phyloP scores from a whole-genome alignment of 1,284 basidiomycete genomes.

The Pyrrhoderma lamaoense region DNA sequence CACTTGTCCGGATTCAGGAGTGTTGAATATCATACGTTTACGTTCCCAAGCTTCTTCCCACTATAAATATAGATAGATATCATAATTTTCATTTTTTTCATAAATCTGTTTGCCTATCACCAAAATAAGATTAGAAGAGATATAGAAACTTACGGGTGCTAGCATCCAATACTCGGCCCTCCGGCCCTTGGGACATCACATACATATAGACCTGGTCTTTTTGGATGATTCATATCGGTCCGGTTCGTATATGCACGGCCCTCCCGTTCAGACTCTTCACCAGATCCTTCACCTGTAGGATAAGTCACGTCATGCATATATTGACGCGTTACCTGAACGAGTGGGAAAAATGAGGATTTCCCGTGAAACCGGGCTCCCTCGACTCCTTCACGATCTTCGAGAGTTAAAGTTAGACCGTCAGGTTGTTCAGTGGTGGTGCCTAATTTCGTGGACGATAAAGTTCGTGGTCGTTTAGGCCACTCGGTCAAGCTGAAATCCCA shows the following conservation, averaged over 20 bases:
- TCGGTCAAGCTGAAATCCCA: too few species aligned
- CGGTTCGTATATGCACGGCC: background rate
- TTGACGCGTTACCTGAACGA: constrained; percentile 6
- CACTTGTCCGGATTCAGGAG: background rate
- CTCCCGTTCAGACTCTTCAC: background rate
- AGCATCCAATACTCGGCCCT: constrained; percentile 12
- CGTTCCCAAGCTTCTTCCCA: constrained; percentile 58
- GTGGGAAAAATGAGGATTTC: constrained; percentile 13
- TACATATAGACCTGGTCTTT: background rate
- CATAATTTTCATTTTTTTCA: background rate
- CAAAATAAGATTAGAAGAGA: background rate
- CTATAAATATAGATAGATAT: constrained; percentile 22
- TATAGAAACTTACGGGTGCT: constrained; percentile 5
- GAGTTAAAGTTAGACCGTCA: too few species aligned
- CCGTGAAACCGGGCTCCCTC: constrained; percentile 10
- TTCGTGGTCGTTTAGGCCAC: too few species aligned
- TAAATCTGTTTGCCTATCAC: background rate
- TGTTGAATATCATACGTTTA: background rate
- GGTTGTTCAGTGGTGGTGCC: too few species aligned
- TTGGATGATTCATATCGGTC: background rate
- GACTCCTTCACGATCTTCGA: background rate
- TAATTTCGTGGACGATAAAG: too few species aligned
- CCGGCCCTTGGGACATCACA: constrained; percentile 8
- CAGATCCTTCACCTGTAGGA: background rate
- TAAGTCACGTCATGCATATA: constrained; percentile 3